Evolutionary conservation across 352 stramenopile species (phyloP).

Genomic region (Globisporangium echinulatum): DNA sequence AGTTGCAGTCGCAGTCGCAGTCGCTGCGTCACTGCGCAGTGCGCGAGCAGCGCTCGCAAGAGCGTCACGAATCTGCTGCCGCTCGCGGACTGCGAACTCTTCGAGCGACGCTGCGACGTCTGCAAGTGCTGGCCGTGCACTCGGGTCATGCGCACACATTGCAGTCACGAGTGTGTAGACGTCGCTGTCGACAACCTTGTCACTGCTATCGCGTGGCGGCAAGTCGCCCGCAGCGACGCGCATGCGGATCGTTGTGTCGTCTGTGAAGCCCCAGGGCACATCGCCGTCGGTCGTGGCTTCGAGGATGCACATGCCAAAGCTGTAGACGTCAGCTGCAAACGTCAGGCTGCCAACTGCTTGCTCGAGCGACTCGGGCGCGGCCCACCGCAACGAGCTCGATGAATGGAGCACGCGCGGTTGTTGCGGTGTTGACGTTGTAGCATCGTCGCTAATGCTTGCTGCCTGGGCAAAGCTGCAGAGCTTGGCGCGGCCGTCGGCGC

Average conservation of each 20-base stretch:
- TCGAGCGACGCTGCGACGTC: background rate
- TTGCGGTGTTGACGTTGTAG: background rate
- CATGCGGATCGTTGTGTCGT: constrained; percentile 33
- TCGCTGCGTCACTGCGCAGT: background rate
- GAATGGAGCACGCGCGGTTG: background rate
- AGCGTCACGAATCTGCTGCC: background rate
- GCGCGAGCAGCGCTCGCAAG: background rate
- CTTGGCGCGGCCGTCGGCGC: constrained; percentile 47
- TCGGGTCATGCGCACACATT: constrained; percentile 49
- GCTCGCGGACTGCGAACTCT: background rate
- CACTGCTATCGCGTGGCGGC: constrained; percentile 23
- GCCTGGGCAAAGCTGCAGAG: constrained; percentile 24
- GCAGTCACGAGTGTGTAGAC: constrained; percentile 37
- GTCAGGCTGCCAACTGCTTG: constrained; percentile 7
- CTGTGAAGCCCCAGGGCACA: constrained; percentile 50
- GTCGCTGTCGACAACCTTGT: constrained; percentile 22
- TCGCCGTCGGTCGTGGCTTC: constrained; percentile 46
- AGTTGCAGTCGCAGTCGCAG: background rate
- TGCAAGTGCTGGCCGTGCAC: background rate
- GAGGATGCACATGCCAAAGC: constrained; percentile 58
- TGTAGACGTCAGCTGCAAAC: constrained; percentile 41
- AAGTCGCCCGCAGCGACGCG: constrained; percentile 36
- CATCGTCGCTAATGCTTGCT: background rate
- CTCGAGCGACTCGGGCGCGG: constrained; percentile 33
- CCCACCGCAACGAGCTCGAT: constrained; percentile 36